Conservation (phyloP, 768 basidiomycete species). For the Auricularia auricula-judae region DNA sequence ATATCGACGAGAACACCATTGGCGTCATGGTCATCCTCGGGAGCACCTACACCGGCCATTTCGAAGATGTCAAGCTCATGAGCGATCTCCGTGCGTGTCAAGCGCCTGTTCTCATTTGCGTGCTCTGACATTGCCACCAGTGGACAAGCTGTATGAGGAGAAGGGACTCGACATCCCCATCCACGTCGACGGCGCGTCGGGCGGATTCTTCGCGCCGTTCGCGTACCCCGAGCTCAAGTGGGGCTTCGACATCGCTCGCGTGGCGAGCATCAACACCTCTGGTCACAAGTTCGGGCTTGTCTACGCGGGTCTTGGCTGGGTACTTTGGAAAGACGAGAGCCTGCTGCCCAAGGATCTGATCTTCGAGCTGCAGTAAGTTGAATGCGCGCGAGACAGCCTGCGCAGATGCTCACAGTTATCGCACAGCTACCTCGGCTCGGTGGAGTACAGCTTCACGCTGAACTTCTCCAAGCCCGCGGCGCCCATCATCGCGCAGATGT, state of each 20-base stretch:
- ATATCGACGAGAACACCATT: conserved; percentile 62
- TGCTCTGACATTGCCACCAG: conserved; percentile 12
- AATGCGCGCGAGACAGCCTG: conserved; percentile 13
- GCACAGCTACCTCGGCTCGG: conserved; percentile 39
- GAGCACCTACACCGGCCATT: conserved; percentile 46
- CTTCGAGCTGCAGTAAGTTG: conserved; percentile 48
- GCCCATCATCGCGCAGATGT: conserved; percentile 48
- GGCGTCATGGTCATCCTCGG: conserved; percentile 53
- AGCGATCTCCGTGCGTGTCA: conserved; percentile 55
- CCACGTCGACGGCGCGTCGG: conserved; percentile 56
- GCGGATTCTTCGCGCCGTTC: conserved; percentile 56
- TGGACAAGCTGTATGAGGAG: conserved; percentile 42
- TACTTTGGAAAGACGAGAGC: conserved; percentile 48
- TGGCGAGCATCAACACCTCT: conserved; percentile 48
- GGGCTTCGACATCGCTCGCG: conserved; percentile 48
- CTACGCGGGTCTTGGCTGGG: conserved; percentile 49
- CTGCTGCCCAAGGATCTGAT: conserved; percentile 51
- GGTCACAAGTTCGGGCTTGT: conserved; percentile 47
- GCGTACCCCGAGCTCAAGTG: conserved; percentile 45
- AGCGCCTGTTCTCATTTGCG: conserved; percentile 18
- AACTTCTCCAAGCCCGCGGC: conserved; percentile 51
- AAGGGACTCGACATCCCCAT: conserved; percentile 52
- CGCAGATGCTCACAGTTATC: conserved; percentile 14
- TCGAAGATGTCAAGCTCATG: conserved; percentile 81
- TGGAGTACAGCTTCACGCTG: conserved; percentile 53